These are phyloP conservation scores for Paraphaeosphaeria sporulosa DNA, from an alignment of 2,329 filamentous ascomycete species.

Conservation along the genomic window DNA sequence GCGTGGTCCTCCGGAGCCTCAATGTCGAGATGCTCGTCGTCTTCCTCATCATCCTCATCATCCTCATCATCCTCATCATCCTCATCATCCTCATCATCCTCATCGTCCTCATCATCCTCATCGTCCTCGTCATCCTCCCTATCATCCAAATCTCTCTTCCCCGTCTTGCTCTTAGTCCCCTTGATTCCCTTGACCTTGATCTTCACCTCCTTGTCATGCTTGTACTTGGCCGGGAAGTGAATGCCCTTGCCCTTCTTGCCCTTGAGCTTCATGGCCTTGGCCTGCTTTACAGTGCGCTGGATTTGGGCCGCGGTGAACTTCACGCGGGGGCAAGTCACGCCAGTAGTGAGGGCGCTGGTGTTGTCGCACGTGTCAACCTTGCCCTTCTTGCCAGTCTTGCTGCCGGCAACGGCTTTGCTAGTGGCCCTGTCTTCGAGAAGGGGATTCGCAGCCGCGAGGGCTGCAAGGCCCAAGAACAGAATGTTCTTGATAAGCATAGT, in stretches of 20 bases:
- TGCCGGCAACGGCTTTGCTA: neutral
- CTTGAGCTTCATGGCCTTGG: conserved; percentile 13
- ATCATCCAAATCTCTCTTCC: conserved; percentile 1
- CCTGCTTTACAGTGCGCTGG: neutral
- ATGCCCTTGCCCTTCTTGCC: conserved; percentile 9
- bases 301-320: conserved; percentile 12
- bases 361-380: neutral
- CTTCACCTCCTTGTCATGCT: conserved; percentile 1
- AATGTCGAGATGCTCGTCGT: neutral
- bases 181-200: neutral
- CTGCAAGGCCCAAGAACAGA: conserved; percentile 11
- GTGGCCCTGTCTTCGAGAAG: conserved; percentile 7
- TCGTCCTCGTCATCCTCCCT: neutral
- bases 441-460: conserved; percentile 10
- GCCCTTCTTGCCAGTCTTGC: conserved; percentile 6
- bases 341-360: neutral
- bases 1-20: neutral
- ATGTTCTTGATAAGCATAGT: conserved; percentile 12
- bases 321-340: conserved; percentile 5
- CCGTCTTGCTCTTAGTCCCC: neutral
- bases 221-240: conserved; percentile 12
- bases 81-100: neutral
- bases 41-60: conserved; percentile 1
- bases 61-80: neutral
- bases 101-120: neutral